These are phyloP conservation scores for Gossypioides kirkii DNA, from an alignment of 345 rosid genomes.

Conservation along the genomic window DNA sequence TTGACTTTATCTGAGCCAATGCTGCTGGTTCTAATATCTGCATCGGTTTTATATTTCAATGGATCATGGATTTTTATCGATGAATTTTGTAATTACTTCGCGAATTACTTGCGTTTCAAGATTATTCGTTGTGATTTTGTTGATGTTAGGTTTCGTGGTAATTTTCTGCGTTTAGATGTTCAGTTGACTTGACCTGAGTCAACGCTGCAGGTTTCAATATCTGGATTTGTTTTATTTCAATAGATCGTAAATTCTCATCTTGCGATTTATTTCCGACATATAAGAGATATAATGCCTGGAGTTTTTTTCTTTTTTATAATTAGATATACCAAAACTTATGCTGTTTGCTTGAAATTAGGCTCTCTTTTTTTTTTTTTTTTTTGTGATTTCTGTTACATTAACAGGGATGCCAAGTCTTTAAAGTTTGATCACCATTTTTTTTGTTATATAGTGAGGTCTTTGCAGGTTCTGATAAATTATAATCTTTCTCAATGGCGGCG, in stretches of 20 bases:
- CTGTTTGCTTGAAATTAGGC: neutral
- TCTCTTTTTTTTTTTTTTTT: neutral
- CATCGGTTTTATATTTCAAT: too few relatives aligned
- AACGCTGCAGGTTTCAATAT: neutral
- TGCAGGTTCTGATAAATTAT: neutral
- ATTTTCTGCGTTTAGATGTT: neutral
- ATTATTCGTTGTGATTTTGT: neutral
- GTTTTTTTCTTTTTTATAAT: neutral
- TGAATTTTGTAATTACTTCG: too few relatives aligned
- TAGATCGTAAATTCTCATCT: neutral
- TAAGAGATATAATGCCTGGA: neutral
- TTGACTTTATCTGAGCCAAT: too few relatives aligned
- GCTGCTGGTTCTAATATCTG: too few relatives aligned
- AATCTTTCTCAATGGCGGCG: constrained; percentile 28
- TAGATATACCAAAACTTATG: neutral
- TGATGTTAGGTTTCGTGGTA: neutral
- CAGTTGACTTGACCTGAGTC: neutral
- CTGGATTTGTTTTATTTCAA: neutral
- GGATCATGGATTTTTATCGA: too few relatives aligned
- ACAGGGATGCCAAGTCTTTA: neutral
- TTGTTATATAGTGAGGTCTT: neutral
- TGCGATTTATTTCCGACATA: neutral
- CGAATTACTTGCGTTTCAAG: neutral
- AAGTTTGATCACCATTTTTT: neutral
- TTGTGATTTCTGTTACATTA: neutral